Evolutionary conservation across 1,139 yeast genomes (phyloP).

Genomic region (Saccharomyces uvarum): DNA sequence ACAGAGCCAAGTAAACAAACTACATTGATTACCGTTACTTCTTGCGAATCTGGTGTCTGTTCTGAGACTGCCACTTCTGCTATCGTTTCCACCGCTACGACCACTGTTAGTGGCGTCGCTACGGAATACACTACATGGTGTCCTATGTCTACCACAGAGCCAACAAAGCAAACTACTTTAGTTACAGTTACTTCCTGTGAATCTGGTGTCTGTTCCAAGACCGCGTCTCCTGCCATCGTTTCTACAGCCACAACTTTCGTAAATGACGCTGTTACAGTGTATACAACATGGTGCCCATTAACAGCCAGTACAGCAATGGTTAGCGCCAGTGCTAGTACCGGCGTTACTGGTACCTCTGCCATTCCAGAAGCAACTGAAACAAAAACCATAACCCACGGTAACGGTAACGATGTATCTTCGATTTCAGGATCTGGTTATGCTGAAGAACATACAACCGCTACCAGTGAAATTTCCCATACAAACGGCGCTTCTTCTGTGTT

Average conservation of each 20-base stretch:
- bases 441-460: background rate
- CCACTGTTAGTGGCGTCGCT: conserved; percentile 19
- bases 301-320: conserved; percentile 8
- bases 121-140: conserved; percentile 29
- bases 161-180: conserved; percentile 24
- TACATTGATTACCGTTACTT: conserved; percentile 41
- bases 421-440: background rate
- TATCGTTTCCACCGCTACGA: conserved; percentile 8
- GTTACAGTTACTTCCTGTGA: conserved; percentile 43
- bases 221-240: conserved; percentile 12
- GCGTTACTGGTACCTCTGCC: background rate
- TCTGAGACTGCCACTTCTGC: conserved; percentile 15
- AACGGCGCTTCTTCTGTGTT: background rate
- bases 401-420: background rate
- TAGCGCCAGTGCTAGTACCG: background rate
- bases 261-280: conserved; percentile 24
- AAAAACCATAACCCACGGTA: background rate
- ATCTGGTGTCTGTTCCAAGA: conserved; percentile 22
- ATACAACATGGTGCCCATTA: conserved; percentile 29
- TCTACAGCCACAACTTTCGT: conserved; percentile 8
- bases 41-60: conserved; percentile 33
- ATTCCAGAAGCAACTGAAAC: background rate
- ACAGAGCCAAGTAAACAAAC: conserved; percentile 12
- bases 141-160: conserved; percentile 18
- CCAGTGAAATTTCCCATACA: background rate